Evolutionary conservation across 352 stramenopile genomes (phyloP).

Genomic region (Phytophthora fragariae): DNA sequence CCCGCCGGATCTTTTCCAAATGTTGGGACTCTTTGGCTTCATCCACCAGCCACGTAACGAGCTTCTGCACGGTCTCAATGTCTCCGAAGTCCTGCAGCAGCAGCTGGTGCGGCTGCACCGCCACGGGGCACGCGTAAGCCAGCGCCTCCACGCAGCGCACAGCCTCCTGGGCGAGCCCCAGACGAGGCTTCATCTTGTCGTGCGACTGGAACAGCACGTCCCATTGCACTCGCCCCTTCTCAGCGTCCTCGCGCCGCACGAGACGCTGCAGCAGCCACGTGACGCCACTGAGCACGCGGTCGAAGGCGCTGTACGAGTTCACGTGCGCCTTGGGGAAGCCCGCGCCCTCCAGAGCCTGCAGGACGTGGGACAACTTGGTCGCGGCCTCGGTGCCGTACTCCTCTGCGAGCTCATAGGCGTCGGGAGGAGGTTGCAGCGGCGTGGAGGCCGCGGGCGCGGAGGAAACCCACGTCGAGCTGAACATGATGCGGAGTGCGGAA

Average conservation of each 20-base stretch:
- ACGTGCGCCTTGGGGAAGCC: conserved; percentile 58
- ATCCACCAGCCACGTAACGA: conserved; percentile 67
- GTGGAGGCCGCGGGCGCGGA: conserved; percentile 6
- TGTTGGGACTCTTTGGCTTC: conserved; percentile 42
- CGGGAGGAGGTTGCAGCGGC: conserved; percentile 4
- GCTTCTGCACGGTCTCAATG: conserved; percentile 58
- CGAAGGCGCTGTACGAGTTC: conserved; percentile 64
- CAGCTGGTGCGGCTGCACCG: conserved; percentile 75
- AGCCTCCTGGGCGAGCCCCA: conserved; percentile 73
- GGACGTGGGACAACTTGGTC: conserved; percentile 37
- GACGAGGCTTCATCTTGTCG: conserved; percentile 69
- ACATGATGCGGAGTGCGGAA: conserved; percentile 16
- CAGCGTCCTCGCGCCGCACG: conserved; percentile 55
- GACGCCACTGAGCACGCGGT: conserved; percentile 65
- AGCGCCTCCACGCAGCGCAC: conserved; percentile 55
- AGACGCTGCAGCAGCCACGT: conserved; percentile 71
- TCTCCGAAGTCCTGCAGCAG: conserved; percentile 84
- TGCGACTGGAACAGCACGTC: conserved; percentile 72
- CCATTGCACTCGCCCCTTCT: conserved; percentile 63
- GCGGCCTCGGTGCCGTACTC: conserved; percentile 47
- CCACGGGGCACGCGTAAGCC: conserved; percentile 32
- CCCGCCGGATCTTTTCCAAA: conserved; percentile 44
- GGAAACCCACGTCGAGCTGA: conserved; percentile 32
- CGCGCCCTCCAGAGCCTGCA: conserved; percentile 41
- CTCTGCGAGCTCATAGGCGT: conserved; percentile 46